phyloP scores from a whole-genome alignment of 164 flowering plant genomes.

The Saururus chinensis region DNA sequence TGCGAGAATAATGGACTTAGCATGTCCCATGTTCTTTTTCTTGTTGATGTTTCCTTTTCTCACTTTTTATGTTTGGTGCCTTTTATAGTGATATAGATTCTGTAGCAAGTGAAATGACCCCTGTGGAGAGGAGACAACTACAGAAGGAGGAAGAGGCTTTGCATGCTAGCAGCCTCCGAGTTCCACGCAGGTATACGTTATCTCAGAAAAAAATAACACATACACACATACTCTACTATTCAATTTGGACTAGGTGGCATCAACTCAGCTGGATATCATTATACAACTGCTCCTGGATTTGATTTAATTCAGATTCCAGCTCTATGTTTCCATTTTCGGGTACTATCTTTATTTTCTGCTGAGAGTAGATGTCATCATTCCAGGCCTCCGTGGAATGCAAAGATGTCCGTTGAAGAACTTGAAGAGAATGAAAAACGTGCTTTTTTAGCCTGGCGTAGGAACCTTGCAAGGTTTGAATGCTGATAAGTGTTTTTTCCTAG shows the following conservation, averaged over 20 bases:
- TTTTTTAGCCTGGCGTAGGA: slow-evolving; percentile 78
- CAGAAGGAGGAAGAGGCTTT: slow-evolving; percentile 72
- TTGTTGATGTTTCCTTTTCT: too few relatives aligned
- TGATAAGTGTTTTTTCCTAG: not conserved
- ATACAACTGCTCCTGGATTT: not conserved
- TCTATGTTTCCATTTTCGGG: not conserved
- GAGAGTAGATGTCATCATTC: slow-evolving; percentile 3
- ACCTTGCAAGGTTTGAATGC: slow-evolving; percentile 63
- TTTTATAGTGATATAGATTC: slow-evolving; percentile 42
- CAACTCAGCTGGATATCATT: not conserved
- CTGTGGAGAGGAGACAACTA: slow-evolving; percentile 54
- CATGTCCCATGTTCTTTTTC: too few relatives aligned
- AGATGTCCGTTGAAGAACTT: slow-evolving; percentile 78
- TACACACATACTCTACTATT: not conserved
- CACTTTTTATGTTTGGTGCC: not conserved
- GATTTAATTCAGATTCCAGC: not conserved
- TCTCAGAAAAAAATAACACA: not conserved
- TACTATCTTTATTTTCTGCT: not conserved
- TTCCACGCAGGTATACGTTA: slow-evolving; percentile 68
- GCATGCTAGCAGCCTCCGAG: slow-evolving; percentile 70
- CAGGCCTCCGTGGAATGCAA: slow-evolving; percentile 84
- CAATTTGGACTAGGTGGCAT: not conserved
- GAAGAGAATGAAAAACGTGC: slow-evolving; percentile 69
- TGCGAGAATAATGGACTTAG: too few relatives aligned
- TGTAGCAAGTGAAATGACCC: slow-evolving; percentile 28